Evolutionary conservation across 768 basidiomycete genomes (phyloP).

Genomic region (Tricholoma furcatifolium): DNA sequence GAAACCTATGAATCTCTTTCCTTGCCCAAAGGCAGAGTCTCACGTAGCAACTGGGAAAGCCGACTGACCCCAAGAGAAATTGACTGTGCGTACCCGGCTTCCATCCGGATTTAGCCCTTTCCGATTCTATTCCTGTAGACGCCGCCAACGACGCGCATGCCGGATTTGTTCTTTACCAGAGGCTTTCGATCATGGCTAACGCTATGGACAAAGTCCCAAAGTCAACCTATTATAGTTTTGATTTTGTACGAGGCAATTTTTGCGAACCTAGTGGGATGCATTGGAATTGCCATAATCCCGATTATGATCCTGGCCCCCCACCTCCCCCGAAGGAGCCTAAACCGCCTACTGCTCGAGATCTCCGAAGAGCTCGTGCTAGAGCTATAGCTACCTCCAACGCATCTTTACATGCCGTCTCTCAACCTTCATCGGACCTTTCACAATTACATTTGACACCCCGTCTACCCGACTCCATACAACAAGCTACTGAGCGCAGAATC

Average conservation of each 20-base stretch:
- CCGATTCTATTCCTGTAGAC: constrained; percentile 32
- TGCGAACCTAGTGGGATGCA: constrained; percentile 39
- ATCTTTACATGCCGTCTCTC: too few relatives aligned
- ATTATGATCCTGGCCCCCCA: constrained; percentile 71
- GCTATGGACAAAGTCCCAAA: constrained; percentile 33
- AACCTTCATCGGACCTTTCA: too few relatives aligned
- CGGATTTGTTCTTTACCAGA: constrained; percentile 51
- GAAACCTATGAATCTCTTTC: constrained; percentile 54
- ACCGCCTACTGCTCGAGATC: constrained; percentile 13
- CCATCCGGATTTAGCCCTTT: not conserved
- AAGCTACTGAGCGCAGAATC: too few relatives aligned
- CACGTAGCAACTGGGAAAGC: constrained; percentile 70
- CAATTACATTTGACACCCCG: too few relatives aligned
- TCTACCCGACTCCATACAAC: too few relatives aligned
- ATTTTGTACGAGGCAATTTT: constrained; percentile 44
- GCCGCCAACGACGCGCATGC: constrained; percentile 74
- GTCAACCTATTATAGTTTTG: constrained; percentile 55
- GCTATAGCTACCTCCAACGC: not conserved
- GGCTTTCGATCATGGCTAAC: constrained; percentile 42
- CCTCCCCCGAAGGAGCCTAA: constrained; percentile 45
- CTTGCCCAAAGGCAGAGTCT: constrained; percentile 59
- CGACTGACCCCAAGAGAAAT: constrained; percentile 44
- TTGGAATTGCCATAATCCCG: constrained; percentile 63
- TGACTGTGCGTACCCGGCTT: constrained; percentile 51
- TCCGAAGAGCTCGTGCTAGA: constrained; percentile 4